Evolutionary conservation across 2,329 filamentous ascomycete species (phyloP), one percentile per base, ranked within the genome.

Genomic region (Scytalidium lignicola): DNA sequence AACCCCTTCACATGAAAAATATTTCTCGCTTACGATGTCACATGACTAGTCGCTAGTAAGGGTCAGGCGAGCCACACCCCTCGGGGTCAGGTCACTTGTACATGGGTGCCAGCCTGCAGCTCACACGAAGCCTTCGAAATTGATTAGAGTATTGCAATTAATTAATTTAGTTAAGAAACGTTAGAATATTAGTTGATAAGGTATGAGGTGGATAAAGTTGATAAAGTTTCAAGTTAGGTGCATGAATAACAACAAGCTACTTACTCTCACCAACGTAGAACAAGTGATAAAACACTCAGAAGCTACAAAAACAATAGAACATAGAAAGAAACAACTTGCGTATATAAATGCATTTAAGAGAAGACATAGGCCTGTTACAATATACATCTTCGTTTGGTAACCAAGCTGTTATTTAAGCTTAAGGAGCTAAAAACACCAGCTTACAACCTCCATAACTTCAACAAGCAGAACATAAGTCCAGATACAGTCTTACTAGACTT

Each of bases 371-470:
- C 5, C 6, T 10, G 10, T 10, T 26, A 26, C 6, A 26, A 26
- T 26, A 26, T 40, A 18, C 45, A 17, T 32, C 41, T 48, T 19
- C 46, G 46, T 43, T 48, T 48, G 20, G 46, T 50, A 22, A 50
- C 37, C 3, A 37, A 44, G 44, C 48, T 50, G 21, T 37, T 47
- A 39, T 50, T 47, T 22, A 50, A 15, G 40, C 44, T 43, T 32
- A 44, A 47, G 5, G 44, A 40, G 37, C 17, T 20, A 46, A 26
- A 43, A 47, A 43, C 19, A 47, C 48, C 43, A 42, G 49, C 49
- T 41, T 45, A 44, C 41, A 51, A 48, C 45, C 41, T 51, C 49
- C 49, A 48, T 20, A 48, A 18, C 49, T 51, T 51, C 20, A 48
- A 39, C 28, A 51, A 23, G 18, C 48, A 28, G 43, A 50, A 50